A percentile compares a stretch with the other conserved stretches of the same genome.
These are phyloP conservation scores for Colletotrichum endophyticum DNA, from an alignment of 2,329 filamentous ascomycete species.

Conservation along the genomic window DNA sequence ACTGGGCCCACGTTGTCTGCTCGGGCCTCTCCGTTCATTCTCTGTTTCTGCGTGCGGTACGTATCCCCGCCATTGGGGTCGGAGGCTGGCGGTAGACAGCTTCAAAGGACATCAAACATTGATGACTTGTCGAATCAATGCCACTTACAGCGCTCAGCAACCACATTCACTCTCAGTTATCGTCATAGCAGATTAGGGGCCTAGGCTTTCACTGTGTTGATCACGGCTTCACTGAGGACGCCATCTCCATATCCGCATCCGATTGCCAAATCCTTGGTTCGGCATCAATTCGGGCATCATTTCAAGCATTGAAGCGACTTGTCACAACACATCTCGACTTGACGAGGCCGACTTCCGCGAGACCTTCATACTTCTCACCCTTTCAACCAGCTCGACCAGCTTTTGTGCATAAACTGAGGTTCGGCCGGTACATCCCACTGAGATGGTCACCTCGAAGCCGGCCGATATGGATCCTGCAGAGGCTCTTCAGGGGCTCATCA, in stretches of 20 bases:
- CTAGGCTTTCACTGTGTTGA: background rate
- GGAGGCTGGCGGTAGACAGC: background rate
- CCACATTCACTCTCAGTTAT: background rate
- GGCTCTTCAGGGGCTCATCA: conserved; percentile 57
- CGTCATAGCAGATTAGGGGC: background rate
- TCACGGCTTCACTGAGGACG: background rate
- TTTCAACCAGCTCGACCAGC: background rate
- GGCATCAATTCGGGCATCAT: background rate
- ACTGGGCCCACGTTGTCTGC: background rate
- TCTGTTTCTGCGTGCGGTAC: background rate
- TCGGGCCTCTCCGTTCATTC: background rate
- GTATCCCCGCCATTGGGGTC: background rate
- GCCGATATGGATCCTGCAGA: conserved; percentile 37
- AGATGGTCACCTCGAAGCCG: conserved; percentile 7
- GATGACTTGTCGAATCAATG: background rate
- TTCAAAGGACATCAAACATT: background rate
- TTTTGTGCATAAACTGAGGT: background rate
- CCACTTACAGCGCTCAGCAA: background rate
- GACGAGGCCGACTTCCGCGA: background rate
- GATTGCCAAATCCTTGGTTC: background rate
- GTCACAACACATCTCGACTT: background rate
- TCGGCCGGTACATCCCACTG: background rate
- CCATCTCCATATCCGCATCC: background rate
- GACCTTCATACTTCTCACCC: background rate
- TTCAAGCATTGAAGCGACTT: background rate